A percentile compares a stretch with the other conserved stretches of the same genome.
Conservation (phyloP, 768 basidiomycete species). For the Ramaria rubella region DNA sequence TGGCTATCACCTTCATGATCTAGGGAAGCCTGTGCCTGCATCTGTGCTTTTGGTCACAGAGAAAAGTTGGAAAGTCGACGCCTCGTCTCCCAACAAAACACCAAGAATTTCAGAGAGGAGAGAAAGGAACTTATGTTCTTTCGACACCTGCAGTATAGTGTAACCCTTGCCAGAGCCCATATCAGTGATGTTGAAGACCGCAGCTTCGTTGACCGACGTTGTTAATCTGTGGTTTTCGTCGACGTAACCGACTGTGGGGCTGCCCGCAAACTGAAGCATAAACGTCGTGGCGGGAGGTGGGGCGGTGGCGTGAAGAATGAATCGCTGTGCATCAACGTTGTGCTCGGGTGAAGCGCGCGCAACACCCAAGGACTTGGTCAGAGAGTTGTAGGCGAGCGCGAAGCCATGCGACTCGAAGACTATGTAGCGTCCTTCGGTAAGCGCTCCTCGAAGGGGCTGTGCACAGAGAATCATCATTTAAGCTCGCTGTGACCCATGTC, state of each 20-base stretch:
- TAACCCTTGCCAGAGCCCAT: slow-evolving; percentile 8
- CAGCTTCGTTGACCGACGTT: background rate
- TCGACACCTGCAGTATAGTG: slow-evolving; percentile 2
- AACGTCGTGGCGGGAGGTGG: slow-evolving; percentile 6
- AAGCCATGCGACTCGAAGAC: slow-evolving; percentile 11
- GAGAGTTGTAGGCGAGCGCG: slow-evolving; percentile 5
- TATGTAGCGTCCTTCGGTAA: slow-evolving; percentile 16
- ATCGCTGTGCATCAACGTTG: background rate
- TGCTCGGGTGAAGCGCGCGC: background rate
- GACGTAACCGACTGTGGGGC: background rate
- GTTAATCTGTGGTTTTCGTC: background rate
- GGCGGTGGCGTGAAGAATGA: slow-evolving; percentile 8
- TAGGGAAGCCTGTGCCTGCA: slow-evolving; percentile 1
- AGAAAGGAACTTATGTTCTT: background rate
- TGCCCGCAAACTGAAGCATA: slow-evolving; percentile 10
- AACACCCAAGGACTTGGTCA: background rate
- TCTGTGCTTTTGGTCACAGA: slow-evolving; percentile 10
- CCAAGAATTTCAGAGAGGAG: background rate
- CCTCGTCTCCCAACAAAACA: background rate
- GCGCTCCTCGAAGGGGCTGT: slow-evolving; percentile 11
- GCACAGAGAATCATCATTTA: background rate
- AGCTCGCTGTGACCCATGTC: background rate
- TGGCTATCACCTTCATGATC: too few relatives aligned
- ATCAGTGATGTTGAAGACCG: slow-evolving; percentile 8
- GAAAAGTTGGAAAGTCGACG: background rate